These are phyloP conservation scores for Hanseniaspora nectarophila DNA, from an alignment of 805 yeast species.

Conservation along the genomic window DNA sequence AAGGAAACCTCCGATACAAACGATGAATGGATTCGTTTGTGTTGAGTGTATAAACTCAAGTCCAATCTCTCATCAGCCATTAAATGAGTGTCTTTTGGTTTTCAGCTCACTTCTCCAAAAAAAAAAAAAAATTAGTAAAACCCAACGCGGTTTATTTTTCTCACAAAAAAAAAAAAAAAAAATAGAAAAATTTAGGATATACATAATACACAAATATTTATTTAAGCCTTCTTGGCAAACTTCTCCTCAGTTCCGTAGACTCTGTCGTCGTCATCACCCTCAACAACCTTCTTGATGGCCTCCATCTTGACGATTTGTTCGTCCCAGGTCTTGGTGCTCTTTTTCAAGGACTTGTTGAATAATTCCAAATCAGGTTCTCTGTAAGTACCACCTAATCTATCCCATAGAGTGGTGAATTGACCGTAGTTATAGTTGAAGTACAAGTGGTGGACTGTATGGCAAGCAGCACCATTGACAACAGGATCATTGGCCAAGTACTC, in stretches of 20 bases:
- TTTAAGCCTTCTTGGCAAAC: conserved; percentile 24
- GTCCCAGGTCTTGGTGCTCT: conserved; percentile 51
- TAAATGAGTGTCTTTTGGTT: too few relatives aligned
- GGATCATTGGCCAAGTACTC: conserved; percentile 90
- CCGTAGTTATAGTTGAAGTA: conserved; percentile 98
- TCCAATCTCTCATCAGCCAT: too few relatives aligned
- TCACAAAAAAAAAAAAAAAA: too few relatives aligned
- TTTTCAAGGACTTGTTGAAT: conserved; percentile 52
- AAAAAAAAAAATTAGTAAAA: too few relatives aligned
- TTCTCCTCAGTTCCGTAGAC: conserved; percentile 49
- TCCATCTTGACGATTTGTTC: conserved; percentile 67
- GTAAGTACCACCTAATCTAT: conserved; percentile 85
- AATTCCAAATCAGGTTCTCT: conserved; percentile 82
- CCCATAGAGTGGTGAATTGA: conserved; percentile 97
- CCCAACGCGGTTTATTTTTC: too few relatives aligned
- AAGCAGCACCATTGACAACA: conserved; percentile 91
- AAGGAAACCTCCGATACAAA: not conserved
- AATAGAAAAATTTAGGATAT: too few relatives aligned
- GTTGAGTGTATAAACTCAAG: too few relatives aligned
- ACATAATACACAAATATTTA: too few relatives aligned
- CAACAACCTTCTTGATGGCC: conserved; percentile 62
- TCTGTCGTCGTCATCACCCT: conserved; percentile 66
- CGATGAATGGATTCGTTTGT: not conserved
- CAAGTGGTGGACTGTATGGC: conserved; percentile 93
- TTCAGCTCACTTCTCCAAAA: too few relatives aligned